Conservation (phyloP, 2,329 filamentous ascomycete genomes). For the Botrytis cinerea region DNA sequence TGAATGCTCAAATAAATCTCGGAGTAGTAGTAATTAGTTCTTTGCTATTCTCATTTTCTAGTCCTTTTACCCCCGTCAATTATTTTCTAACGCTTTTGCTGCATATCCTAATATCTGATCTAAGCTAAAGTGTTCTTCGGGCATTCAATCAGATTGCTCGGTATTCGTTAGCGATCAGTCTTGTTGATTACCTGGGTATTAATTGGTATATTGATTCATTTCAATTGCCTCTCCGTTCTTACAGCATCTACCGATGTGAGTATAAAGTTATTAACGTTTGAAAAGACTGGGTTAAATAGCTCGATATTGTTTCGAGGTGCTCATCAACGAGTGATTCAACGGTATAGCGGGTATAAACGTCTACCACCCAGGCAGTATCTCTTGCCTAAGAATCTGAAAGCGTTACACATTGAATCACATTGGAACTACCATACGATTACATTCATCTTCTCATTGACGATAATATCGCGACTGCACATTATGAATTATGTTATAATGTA, state of each 20-base stretch:
- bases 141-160: not conserved
- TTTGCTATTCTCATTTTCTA: too few relatives aligned
- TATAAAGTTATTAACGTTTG: not conserved
- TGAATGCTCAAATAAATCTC: not conserved
- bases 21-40: not conserved
- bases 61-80: too few relatives aligned
- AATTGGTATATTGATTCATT: not conserved
- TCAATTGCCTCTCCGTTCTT: not conserved
- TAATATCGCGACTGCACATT: not conserved
- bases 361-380: not conserved
- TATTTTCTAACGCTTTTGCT: not conserved
- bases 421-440: not conserved
- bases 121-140: not conserved
- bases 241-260: not conserved
- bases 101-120: not conserved
- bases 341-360: not conserved
- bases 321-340: not conserved
- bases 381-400: not conserved
- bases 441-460: not conserved
- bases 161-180: not conserved
- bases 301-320: not conserved
- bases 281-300: not conserved
- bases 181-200: not conserved
- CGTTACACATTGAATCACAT: not conserved
- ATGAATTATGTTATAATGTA: not conserved